Percentiles rank a stretch among this genome's conserved stretches.
Evolutionary conservation across 371 early-diverging fungal species (phyloP).

Genomic region (Rhizopus stolonifer): DNA sequence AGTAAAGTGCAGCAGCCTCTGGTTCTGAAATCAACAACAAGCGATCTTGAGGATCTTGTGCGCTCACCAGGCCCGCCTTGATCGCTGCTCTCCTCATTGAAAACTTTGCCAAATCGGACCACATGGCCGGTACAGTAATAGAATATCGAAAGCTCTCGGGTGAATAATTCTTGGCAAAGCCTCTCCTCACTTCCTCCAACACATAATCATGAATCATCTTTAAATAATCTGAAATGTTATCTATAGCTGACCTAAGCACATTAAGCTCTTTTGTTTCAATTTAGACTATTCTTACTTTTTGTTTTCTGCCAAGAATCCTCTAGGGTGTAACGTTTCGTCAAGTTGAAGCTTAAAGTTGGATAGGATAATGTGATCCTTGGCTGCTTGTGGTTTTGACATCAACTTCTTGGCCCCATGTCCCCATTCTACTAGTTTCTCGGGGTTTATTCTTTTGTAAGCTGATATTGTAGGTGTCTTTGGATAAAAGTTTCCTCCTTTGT

Average conservation of each 20-base stretch:
- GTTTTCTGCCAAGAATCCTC: conserved; percentile 34
- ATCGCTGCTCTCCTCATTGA: conserved; percentile 58
- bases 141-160: conserved; percentile 45
- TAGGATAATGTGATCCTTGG: conserved; percentile 50
- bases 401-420: conserved; percentile 53
- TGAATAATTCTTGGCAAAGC: conserved; percentile 47
- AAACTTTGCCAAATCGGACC: conserved; percentile 55
- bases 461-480: conserved; percentile 54
- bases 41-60: conserved; percentile 52
- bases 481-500: conserved; percentile 49
- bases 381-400: conserved; percentile 48
- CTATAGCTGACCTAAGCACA: conserved; percentile 33
- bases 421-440: conserved; percentile 43
- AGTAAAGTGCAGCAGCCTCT: conserved; percentile 63
- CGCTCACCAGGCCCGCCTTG: conserved; percentile 46
- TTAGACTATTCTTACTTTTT: conserved; percentile 20
- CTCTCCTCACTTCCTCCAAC: conserved; percentile 37
- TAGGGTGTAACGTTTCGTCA: conserved; percentile 39
- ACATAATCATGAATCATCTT: conserved; percentile 37
- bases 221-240: conserved; percentile 43
- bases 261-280: neutral
- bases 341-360: conserved; percentile 56
- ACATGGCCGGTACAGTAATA: conserved; percentile 52
- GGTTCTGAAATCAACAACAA: conserved; percentile 59
- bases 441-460: conserved; percentile 39